Percentiles rank a stretch among this genome's conserved stretches.
Evolutionary conservation across 306 rosid species (phyloP).

Genomic region (Hippophae rhamnoides): DNA sequence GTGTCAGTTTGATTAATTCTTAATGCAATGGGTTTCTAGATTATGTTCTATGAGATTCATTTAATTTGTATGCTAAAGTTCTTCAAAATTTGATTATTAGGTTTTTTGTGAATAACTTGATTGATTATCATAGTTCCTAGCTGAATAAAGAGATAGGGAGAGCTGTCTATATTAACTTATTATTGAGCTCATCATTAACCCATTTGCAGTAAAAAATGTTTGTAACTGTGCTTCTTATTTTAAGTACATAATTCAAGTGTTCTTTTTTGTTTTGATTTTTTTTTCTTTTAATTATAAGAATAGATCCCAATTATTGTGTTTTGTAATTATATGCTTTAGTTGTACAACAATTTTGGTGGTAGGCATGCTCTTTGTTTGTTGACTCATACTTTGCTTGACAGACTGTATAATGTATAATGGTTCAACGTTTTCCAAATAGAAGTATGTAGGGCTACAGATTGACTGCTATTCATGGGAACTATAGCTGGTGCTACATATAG

Average conservation of each 20-base stretch:
- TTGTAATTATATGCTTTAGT: neutral
- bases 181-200: neutral
- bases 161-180: neutral
- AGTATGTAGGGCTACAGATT: neutral
- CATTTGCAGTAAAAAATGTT: neutral
- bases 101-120: no score
- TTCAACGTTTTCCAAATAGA: neutral
- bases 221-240: neutral
- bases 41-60: no score
- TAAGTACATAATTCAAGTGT: neutral
- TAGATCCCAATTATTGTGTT: neutral
- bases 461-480: constrained; percentile 5
- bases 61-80: no score
- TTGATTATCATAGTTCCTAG: neutral
- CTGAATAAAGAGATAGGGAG: neutral
- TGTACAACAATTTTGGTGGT: neutral
- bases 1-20: no score
- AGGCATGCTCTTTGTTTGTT: neutral
- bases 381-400: neutral
- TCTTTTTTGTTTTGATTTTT: neutral
- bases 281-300: neutral
- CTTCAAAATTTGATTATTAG: no score
- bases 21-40: no score
- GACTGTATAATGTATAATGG: neutral
- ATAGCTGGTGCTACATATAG: neutral